phyloP scores from a whole-genome alignment of 2,329 filamentous ascomycete genomes.

The Aspergillus ochraceus region DNA sequence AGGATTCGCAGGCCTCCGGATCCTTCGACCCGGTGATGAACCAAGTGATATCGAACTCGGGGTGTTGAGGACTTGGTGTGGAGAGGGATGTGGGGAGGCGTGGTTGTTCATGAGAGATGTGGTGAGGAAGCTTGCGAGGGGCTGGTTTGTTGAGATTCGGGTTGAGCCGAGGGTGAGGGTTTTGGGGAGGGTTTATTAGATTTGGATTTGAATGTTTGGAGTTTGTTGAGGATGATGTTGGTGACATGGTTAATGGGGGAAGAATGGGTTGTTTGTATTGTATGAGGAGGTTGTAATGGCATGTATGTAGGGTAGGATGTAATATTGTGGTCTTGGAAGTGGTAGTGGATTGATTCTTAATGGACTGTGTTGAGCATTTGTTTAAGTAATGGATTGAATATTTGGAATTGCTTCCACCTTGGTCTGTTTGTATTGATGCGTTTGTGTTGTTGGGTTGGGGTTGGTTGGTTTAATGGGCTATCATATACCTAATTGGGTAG shows the following conservation, averaged over 20 bases:
- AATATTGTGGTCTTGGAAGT: too few species aligned
- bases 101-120: conserved; percentile 29
- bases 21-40: conserved; percentile 47
- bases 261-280: too few species aligned
- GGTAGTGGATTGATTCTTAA: too few species aligned
- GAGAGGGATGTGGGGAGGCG: conserved; percentile 30
- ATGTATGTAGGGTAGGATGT: too few species aligned
- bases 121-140: conserved; percentile 37
- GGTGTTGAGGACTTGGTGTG: conserved; percentile 32
- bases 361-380: too few species aligned
- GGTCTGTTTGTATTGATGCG: too few species aligned
- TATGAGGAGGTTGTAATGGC: too few species aligned
- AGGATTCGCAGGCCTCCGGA: conserved; percentile 51
- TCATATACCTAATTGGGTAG: too few species aligned
- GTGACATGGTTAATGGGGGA: not conserved
- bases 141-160: conserved; percentile 57
- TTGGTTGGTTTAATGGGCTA: too few species aligned
- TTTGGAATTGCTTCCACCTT: too few species aligned
- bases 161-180: conserved; percentile 57
- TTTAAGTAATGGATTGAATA: too few species aligned
- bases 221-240: not conserved
- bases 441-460: too few species aligned
- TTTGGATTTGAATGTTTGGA: not conserved
- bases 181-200: conserved; percentile 28
- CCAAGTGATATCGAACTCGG: not conserved